Conservation (phyloP, 345 rosid genomes). For the Heritiera fomes region DNA sequence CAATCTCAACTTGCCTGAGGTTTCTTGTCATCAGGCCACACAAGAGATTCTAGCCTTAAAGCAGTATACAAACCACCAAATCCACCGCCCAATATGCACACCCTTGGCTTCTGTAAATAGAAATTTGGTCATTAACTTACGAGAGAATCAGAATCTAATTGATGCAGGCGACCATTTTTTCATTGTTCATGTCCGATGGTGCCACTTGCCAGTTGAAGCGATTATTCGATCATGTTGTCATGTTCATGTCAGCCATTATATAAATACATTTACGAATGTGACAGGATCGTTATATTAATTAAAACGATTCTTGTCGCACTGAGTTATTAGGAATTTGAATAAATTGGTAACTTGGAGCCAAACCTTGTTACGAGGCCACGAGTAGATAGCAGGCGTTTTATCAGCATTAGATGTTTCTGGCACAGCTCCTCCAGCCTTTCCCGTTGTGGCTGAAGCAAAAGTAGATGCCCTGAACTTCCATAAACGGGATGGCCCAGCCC, state of each 20-base stretch:
- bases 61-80: slow-evolving; percentile 96
- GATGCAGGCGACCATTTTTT: neutral
- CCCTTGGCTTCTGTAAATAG: slow-evolving; percentile 53
- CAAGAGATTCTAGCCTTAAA: slow-evolving; percentile 83
- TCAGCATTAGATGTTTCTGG: slow-evolving; percentile 30
- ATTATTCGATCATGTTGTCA: neutral
- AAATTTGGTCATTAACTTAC: slow-evolving; percentile 2
- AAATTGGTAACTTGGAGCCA: neutral
- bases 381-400: slow-evolving; percentile 29
- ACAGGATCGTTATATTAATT: neutral
- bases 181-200: neutral
- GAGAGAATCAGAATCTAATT: neutral
- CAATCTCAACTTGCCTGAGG: slow-evolving; percentile 51
- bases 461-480: slow-evolving; percentile 17
- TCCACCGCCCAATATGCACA: slow-evolving; percentile 76
- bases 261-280: neutral
- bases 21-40: slow-evolving; percentile 81
- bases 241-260: neutral
- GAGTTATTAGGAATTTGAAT: neutral
- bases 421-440: slow-evolving; percentile 27
- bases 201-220: too few relatives aligned
- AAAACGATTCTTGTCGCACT: neutral
- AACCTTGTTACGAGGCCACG: slow-evolving; percentile 49
- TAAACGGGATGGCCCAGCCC: slow-evolving; percentile 18
- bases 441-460: slow-evolving; percentile 30